Evolutionary conservation across 306 rosid species (phyloP).

Genomic region (Begonia masoniana): DNA sequence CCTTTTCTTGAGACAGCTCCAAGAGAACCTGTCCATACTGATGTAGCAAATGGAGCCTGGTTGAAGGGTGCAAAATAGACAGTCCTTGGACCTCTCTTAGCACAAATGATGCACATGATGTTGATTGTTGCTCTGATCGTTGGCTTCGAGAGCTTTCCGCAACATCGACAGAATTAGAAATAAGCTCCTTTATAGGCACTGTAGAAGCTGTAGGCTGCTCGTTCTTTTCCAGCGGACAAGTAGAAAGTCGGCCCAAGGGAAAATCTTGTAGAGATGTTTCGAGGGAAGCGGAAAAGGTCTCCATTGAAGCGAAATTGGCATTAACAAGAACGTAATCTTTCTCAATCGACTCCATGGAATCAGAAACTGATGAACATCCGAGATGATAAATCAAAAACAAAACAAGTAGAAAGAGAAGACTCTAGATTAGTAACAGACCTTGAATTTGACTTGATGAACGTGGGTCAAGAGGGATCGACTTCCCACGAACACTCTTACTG

Average conservation of each 20-base stretch:
- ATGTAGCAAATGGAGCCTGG: slow-evolving; percentile 46
- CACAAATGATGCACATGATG: slow-evolving; percentile 24
- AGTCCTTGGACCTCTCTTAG: slow-evolving; percentile 41
- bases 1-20: slow-evolving; percentile 66
- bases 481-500: slow-evolving; percentile 18
- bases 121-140: slow-evolving; percentile 15
- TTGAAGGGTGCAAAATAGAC: slow-evolving; percentile 46
- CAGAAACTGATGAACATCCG: slow-evolving; percentile 37
- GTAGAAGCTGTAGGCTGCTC: slow-evolving; percentile 20
- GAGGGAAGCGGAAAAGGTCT: slow-evolving; percentile 43
- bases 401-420: slow-evolving; percentile 4
- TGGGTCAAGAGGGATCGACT: slow-evolving; percentile 18
- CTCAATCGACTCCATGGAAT: slow-evolving; percentile 73
- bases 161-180: slow-evolving; percentile 16
- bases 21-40: slow-evolving; percentile 51
- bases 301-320: slow-evolving; percentile 42
- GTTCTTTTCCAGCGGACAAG: slow-evolving; percentile 18
- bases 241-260: slow-evolving; percentile 24
- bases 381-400: slow-evolving; percentile 12
- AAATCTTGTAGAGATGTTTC: slow-evolving; percentile 40
- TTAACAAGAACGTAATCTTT: slow-evolving; percentile 69
- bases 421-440: slow-evolving; percentile 32
- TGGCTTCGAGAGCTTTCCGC: slow-evolving; percentile 17
- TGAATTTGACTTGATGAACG: slow-evolving; percentile 27
- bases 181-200: slow-evolving; percentile 22